Conservation (phyloP, 1,284 basidiomycete genomes). For the Moniliophthora roreri region DNA sequence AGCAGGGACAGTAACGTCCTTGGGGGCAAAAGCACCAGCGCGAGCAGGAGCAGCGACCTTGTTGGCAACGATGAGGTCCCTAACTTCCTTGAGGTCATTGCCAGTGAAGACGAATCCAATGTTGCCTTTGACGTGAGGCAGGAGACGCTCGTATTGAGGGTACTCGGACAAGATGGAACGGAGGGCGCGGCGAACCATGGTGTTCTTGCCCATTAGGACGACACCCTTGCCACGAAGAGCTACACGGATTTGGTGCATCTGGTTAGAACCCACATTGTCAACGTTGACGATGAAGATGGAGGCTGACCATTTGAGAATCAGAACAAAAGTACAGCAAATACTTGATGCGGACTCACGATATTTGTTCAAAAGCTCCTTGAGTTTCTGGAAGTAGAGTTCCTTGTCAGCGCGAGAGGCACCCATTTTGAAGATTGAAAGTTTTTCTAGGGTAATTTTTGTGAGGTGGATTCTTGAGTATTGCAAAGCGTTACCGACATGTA, state of each 20-base stretch:
- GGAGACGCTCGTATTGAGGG: constrained; percentile 95
- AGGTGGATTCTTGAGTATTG: neutral
- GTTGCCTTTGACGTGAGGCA: constrained; percentile 96
- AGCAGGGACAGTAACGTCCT: constrained; percentile 89
- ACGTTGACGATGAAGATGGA: constrained; percentile 99
- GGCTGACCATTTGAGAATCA: constrained; percentile 45
- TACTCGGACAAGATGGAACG: constrained; percentile 87
- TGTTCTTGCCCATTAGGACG: constrained; percentile 99
- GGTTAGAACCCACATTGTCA: constrained; percentile 99
- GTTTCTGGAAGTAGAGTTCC: constrained; percentile 91
- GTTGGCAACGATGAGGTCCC: constrained; percentile 92
- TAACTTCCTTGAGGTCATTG: constrained; percentile 92
- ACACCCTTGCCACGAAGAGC: constrained; percentile 95
- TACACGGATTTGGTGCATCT: constrained; percentile 99
- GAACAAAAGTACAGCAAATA: neutral
- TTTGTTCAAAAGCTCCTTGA: constrained; percentile 90
- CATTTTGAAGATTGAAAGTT: constrained; percentile 55
- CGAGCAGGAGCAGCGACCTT: constrained; percentile 98
- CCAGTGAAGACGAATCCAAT: constrained; percentile 99
- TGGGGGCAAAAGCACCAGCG: constrained; percentile 95
- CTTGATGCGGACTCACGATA: constrained; percentile 91
- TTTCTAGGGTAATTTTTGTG: constrained; percentile 22
- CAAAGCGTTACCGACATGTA: constrained; percentile 1
- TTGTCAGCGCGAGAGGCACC: constrained; percentile 91
- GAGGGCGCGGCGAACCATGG: constrained; percentile 98